Percentiles rank a stretch among this genome's conserved stretches.
phyloP scores from a whole-genome alignment of 2,329 filamentous ascomycete species.

The Trematosphaeria pertusa region DNA sequence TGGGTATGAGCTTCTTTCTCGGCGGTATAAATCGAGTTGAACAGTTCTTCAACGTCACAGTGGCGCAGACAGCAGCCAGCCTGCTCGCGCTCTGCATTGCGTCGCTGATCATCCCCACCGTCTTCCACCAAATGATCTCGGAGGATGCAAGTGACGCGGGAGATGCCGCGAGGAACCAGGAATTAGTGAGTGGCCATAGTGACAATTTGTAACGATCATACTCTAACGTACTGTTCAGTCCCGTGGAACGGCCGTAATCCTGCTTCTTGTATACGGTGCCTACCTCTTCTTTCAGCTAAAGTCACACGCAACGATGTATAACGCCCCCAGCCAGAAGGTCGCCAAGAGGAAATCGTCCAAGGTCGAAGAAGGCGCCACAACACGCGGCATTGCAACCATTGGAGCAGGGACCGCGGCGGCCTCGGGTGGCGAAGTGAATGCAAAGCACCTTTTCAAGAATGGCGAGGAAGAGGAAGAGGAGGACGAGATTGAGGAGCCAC shows the following conservation, averaged over 20 bases:
- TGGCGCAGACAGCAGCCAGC: conserved; percentile 87
- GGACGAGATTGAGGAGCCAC: conserved; percentile 76
- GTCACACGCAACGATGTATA: conserved; percentile 82
- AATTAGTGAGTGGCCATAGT: conserved; percentile 23
- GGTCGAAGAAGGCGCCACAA: conserved; percentile 58
- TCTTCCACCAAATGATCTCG: conserved; percentile 63
- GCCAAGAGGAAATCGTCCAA: conserved; percentile 61
- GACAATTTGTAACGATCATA: not conserved
- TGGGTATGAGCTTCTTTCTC: conserved; percentile 93
- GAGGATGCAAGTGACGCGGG: conserved; percentile 26
- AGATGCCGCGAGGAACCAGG: conserved; percentile 39
- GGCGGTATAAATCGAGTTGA: conserved; percentile 79
- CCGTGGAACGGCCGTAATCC: conserved; percentile 77
- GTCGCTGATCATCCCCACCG: conserved; percentile 86
- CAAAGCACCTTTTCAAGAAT: conserved; percentile 53
- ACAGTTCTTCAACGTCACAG: conserved; percentile 90
- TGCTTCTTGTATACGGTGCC: conserved; percentile 81
- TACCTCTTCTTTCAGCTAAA: conserved; percentile 93
- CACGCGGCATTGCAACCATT: conserved; percentile 59
- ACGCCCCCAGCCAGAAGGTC: conserved; percentile 78
- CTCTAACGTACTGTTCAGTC: conserved; percentile 51
- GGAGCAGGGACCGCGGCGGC: conserved; percentile 60
- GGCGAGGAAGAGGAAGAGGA: conserved; percentile 54
- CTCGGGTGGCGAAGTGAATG: conserved; percentile 58
- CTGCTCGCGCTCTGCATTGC: conserved; percentile 80